Evolutionary conservation across 805 yeast species (phyloP).

Genomic region (Nadsonia fulvescens): DNA sequence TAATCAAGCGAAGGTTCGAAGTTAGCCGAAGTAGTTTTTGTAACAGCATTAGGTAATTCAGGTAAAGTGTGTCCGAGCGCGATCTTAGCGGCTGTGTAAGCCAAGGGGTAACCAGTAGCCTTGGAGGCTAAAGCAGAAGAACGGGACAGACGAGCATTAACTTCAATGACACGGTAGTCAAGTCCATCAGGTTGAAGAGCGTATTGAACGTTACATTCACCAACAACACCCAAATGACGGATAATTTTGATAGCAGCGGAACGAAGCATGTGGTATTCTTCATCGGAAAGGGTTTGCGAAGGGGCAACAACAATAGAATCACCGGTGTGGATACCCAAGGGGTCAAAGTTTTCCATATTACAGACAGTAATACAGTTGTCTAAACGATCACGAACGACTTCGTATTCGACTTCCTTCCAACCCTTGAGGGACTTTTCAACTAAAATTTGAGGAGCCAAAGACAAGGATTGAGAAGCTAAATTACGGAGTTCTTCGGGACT

Average conservation of each 20-base stretch:
- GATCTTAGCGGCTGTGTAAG: constrained; percentile 95
- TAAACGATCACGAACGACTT: constrained; percentile 90
- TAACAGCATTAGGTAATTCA: constrained; percentile 89
- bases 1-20: constrained; percentile 95
- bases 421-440: constrained; percentile 96
- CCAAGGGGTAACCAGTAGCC: constrained; percentile 97
- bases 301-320: constrained; percentile 99
- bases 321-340: constrained; percentile 96
- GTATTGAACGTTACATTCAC: constrained; percentile 97
- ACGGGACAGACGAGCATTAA: constrained; percentile 89
- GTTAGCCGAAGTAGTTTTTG: constrained; percentile 89
- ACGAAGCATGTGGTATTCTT: constrained; percentile 95
- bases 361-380: constrained; percentile 97
- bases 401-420: constrained; percentile 98
- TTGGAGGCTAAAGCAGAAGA: constrained; percentile 96
- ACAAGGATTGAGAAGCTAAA: constrained; percentile 74
- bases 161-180: constrained; percentile 93
- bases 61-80: constrained; percentile 90
- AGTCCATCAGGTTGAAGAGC: constrained; percentile 91
- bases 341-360: constrained; percentile 98
- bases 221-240: constrained; percentile 95
- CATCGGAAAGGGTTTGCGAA: constrained; percentile 90
- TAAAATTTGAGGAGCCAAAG: constrained; percentile 83
- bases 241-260: constrained; percentile 94
- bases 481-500: constrained; percentile 68